These are phyloP conservation scores for Didymella glomerata DNA, from an alignment of 2,329 filamentous ascomycete genomes.

Conservation along the genomic window DNA sequence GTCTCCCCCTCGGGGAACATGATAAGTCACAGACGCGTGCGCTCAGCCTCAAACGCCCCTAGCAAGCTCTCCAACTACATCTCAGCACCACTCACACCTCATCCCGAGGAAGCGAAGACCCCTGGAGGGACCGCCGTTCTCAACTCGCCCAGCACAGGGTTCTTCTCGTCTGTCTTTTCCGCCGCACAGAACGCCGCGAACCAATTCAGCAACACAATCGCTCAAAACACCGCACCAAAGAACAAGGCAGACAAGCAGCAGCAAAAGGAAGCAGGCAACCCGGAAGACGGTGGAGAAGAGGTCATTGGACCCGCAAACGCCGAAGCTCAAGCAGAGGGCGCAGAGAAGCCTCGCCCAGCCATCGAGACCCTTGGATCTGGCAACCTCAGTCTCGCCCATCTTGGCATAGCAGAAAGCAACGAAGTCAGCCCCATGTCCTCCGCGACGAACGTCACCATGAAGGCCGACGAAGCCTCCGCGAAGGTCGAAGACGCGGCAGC, in stretches of 20 bases:
- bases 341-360: slow-evolving; percentile 69
- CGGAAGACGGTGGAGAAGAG: slow-evolving; percentile 51
- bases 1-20: slow-evolving; percentile 73
- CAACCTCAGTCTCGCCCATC: slow-evolving; percentile 85
- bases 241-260: slow-evolving; percentile 40
- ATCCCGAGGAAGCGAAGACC: slow-evolving; percentile 73
- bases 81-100: slow-evolving; percentile 74
- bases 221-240: slow-evolving; percentile 65
- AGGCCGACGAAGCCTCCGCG: slow-evolving; percentile 62
- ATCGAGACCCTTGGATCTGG: slow-evolving; percentile 89
- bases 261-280: slow-evolving; percentile 39
- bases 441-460: slow-evolving; percentile 64
- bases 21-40: slow-evolving; percentile 74
- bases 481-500: slow-evolving; percentile 67
- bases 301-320: slow-evolving; percentile 50
- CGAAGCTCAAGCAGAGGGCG: slow-evolving; percentile 29
- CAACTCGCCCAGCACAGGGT: slow-evolving; percentile 62
- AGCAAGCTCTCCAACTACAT: slow-evolving; percentile 87
- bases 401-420: slow-evolving; percentile 76
- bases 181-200: slow-evolving; percentile 91
- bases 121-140: slow-evolving; percentile 62
- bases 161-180: slow-evolving; percentile 93
- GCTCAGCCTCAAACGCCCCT: slow-evolving; percentile 67
- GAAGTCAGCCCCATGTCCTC: slow-evolving; percentile 65
- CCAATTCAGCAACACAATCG: slow-evolving; percentile 76